These are phyloP conservation scores for Zychaea mexicana DNA, from an alignment of 371 early-diverging fungal genomes.

Conservation along the genomic window DNA sequence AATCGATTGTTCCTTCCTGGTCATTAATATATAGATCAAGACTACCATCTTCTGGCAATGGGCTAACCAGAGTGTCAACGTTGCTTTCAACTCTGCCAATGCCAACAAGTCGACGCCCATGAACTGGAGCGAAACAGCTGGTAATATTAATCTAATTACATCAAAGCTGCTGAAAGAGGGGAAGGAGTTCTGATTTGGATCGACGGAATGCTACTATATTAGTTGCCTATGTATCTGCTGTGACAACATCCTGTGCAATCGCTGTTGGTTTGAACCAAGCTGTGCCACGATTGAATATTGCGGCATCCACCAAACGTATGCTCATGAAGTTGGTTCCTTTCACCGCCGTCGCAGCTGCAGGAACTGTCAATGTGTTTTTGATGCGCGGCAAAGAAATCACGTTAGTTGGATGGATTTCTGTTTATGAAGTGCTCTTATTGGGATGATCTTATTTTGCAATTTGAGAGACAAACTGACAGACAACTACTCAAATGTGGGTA, in stretches of 20 bases:
- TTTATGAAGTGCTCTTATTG: too few species aligned
- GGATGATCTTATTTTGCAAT: not conserved
- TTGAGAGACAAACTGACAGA: not conserved
- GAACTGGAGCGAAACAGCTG: slow-evolving; percentile 71
- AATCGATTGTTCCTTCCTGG: not conserved
- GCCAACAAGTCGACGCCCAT: slow-evolving; percentile 84
- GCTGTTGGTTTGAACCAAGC: slow-evolving; percentile 73
- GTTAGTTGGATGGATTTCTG: slow-evolving; percentile 18
- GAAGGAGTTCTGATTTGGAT: too few species aligned
- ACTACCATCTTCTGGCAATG: slow-evolving; percentile 84
- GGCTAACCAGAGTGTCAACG: slow-evolving; percentile 84
- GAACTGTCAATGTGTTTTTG: slow-evolving; percentile 82
- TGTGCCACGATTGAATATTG: slow-evolving; percentile 52
- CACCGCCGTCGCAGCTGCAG: slow-evolving; percentile 80
- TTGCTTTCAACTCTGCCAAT: slow-evolving; percentile 84
- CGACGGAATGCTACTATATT: too few species aligned
- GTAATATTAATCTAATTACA: too few species aligned
- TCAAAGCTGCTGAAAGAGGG: too few species aligned
- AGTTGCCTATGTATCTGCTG: slow-evolving; percentile 78
- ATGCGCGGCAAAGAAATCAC: slow-evolving; percentile 85
- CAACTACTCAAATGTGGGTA: too few species aligned
- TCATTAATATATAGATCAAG: slow-evolving; percentile 41
- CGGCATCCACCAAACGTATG: slow-evolving; percentile 45
- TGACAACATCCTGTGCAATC: slow-evolving; percentile 73
- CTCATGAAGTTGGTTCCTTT: slow-evolving; percentile 74